Evolutionary conservation across 2,329 filamentous ascomycete species (phyloP).

Genomic region (Botrytis pseudocinerea): DNA sequence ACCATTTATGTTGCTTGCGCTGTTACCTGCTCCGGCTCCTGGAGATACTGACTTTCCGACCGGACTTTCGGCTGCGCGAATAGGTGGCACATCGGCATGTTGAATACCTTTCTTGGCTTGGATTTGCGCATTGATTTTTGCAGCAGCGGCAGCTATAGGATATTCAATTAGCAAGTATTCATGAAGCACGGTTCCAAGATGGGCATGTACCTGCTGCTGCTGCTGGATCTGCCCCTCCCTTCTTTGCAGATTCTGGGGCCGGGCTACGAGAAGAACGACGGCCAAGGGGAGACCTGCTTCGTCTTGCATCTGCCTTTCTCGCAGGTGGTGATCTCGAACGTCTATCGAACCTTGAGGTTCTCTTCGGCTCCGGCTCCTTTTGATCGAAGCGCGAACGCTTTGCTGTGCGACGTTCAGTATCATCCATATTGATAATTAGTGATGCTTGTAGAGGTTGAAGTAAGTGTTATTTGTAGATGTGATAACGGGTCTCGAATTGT

Average conservation of each 20-base stretch:
- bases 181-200: background rate
- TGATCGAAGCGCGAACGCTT: slow-evolving; percentile 96
- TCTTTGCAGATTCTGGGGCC: slow-evolving; percentile 43
- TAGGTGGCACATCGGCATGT: slow-evolving; percentile 84
- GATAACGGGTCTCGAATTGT: background rate
- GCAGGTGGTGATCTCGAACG: slow-evolving; percentile 79
- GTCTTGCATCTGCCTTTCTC: slow-evolving; percentile 65
- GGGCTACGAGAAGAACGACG: slow-evolving; percentile 42
- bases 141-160: slow-evolving; percentile 75
- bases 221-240: slow-evolving; percentile 63
- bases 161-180: background rate
- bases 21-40: slow-evolving; percentile 40
- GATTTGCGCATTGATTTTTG: slow-evolving; percentile 79
- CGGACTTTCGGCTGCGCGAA: slow-evolving; percentile 51
- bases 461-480: background rate
- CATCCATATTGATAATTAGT: slow-evolving; percentile 60
- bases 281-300: slow-evolving; percentile 77
- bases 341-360: slow-evolving; percentile 81
- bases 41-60: slow-evolving; percentile 37
- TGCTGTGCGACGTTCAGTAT: slow-evolving; percentile 67
- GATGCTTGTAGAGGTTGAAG: background rate
- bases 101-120: slow-evolving; percentile 87
- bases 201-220: slow-evolving; percentile 68
- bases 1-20: slow-evolving; percentile 63
- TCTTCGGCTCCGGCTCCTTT: slow-evolving; percentile 76